These are phyloP conservation scores for Phytophthora pini DNA, from an alignment of 352 stramenopile species.

Conservation along the genomic window DNA sequence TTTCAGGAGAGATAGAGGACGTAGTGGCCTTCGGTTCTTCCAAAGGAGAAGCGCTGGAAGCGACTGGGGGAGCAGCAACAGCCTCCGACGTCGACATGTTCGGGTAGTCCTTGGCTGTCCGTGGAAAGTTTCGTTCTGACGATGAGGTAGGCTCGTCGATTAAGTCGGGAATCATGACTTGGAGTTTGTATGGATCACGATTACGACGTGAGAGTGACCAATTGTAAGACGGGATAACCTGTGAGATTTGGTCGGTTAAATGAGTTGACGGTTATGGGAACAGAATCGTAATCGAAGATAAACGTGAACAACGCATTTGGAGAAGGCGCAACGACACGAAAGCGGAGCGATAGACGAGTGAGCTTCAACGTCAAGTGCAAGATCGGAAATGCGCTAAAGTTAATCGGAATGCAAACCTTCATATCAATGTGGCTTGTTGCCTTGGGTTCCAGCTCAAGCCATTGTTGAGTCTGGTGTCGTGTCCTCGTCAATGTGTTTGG, in stretches of 20 bases:
- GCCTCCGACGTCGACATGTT: constrained; percentile 16
- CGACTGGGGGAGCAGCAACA: neutral
- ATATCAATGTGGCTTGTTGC: neutral
- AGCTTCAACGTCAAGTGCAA: constrained; percentile 1
- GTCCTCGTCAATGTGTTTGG: too few species aligned
- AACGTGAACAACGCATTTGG: neutral
- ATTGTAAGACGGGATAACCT: constrained; percentile 8
- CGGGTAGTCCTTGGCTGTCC: neutral
- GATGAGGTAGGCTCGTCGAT: neutral
- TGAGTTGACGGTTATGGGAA: neutral
- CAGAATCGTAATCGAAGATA: neutral
- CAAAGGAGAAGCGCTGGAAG: constrained; percentile 3
- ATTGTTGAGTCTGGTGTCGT: too few species aligned
- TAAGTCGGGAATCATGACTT: constrained; percentile 14
- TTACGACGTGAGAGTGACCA: constrained; percentile 2
- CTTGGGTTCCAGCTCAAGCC: neutral
- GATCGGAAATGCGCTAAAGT: neutral
- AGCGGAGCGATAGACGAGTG: neutral
- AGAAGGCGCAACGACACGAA: neutral
- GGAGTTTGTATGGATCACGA: constrained; percentile 8
- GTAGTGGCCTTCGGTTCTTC: neutral
- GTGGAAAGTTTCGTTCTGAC: constrained; percentile 20
- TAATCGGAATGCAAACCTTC: too few species aligned
- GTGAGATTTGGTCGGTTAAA: constrained; percentile 2
- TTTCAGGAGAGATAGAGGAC: constrained; percentile 11